Evolutionary conservation across 805 yeast species (phyloP).

Genomic region (Vanderwaltozyma verrucispora): DNA sequence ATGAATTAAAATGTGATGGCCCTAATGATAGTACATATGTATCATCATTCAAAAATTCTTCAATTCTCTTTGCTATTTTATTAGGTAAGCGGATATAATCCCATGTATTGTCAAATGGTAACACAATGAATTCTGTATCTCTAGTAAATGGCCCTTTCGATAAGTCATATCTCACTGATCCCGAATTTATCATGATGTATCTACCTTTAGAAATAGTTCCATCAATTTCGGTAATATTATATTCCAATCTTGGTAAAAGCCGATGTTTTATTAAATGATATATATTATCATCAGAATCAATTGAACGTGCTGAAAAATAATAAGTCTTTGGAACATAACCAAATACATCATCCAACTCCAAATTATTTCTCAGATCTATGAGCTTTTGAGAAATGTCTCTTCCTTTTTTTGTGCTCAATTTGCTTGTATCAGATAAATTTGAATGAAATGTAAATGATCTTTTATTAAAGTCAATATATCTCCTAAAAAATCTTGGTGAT

Average conservation of each 20-base stretch:
- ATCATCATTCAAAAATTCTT: constrained; percentile 46
- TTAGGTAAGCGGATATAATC: constrained; percentile 50
- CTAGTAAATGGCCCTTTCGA: constrained; percentile 74
- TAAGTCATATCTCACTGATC: constrained; percentile 78
- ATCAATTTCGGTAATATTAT: constrained; percentile 8
- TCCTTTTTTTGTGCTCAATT: constrained; percentile 52
- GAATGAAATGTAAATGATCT: constrained; percentile 63
- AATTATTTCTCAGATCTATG: constrained; percentile 31
- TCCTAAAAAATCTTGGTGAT: constrained; percentile 39
- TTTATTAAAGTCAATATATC: constrained; percentile 74
- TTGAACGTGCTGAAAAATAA: constrained; percentile 56
- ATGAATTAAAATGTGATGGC: background rate
- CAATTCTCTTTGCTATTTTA: constrained; percentile 42
- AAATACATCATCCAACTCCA: constrained; percentile 44
- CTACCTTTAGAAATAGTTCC: constrained; percentile 26
- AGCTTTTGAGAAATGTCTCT: constrained; percentile 36
- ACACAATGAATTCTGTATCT: constrained; percentile 71
- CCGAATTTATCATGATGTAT: constrained; percentile 68
- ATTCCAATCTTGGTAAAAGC: constrained; percentile 37
- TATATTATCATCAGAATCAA: constrained; percentile 46
- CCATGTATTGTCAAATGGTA: constrained; percentile 84
- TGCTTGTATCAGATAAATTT: constrained; percentile 10
- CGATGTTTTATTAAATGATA: constrained; percentile 47
- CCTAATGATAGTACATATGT: background rate
- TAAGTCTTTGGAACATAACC: constrained; percentile 64